A percentile compares a stretch with the other conserved stretches of the same genome.
These are phyloP conservation scores for Zygosaccharomyces bisporus DNA, from an alignment of 805 yeast genomes.

Conservation along the genomic window DNA sequence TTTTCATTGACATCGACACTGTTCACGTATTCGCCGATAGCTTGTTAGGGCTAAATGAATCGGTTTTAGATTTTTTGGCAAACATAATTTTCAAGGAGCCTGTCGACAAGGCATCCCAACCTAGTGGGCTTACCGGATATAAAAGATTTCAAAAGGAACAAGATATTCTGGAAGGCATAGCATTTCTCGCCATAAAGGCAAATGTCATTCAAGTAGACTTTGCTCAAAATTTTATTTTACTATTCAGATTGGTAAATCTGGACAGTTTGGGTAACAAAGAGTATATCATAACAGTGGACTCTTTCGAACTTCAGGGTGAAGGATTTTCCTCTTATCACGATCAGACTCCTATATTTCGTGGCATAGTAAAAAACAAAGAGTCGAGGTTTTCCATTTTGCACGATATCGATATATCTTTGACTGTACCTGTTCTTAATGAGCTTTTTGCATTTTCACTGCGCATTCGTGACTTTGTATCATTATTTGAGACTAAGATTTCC, in stretches of 20 bases:
- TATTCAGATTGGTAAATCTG: conserved; percentile 5
- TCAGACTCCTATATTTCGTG: conserved; percentile 9
- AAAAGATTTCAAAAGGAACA: conserved; percentile 28
- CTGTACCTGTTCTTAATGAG: conserved; percentile 1
- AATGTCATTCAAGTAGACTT: conserved; percentile 4
- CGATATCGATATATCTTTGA: conserved; percentile 2
- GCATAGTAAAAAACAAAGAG: conserved; percentile 5
- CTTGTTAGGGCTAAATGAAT: conserved; percentile 13
- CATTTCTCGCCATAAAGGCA: conserved; percentile 16
- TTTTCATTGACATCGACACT: conserved; percentile 39
- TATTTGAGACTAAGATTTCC: conserved; percentile 1
- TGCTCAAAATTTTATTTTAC: conserved; percentile 4
- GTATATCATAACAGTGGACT: conserved; percentile 4
- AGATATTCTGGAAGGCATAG: conserved; percentile 12
- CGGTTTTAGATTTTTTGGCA: conserved; percentile 11
- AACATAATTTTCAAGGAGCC: neutral
- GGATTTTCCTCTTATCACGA: conserved; percentile 5
- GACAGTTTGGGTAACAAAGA: conserved; percentile 9
- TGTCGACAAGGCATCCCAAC: conserved; percentile 5
- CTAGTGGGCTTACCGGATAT: conserved; percentile 15
- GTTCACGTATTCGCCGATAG: conserved; percentile 32
- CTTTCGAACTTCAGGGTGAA: conserved; percentile 8
- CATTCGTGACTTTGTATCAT: conserved; percentile 2
- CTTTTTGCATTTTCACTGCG: conserved; percentile 6
- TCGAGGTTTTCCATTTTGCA: conserved; percentile 5